phyloP scores from a whole-genome alignment of 129 eudicot species.

The Gnaphalium uliginosum region DNA sequence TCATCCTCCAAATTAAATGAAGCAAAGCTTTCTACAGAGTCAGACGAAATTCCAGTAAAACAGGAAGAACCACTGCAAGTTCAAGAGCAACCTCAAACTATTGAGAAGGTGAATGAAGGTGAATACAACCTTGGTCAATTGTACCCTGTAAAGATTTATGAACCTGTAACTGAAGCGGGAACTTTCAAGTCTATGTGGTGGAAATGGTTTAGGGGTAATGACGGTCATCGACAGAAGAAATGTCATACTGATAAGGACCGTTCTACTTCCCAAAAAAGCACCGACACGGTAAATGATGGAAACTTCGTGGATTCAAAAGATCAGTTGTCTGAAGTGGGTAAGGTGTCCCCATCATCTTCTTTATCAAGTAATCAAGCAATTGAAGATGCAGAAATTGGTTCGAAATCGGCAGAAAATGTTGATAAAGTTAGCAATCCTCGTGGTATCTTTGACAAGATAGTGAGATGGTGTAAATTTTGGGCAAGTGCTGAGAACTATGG shows the following conservation, averaged over 20 bases:
- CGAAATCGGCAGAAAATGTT: slow-evolving; percentile 21
- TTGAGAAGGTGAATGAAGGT: slow-evolving; percentile 31
- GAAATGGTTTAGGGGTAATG: slow-evolving; percentile 48
- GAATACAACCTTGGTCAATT: slow-evolving; percentile 30
- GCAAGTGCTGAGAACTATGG: slow-evolving; percentile 28
- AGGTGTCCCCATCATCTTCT: slow-evolving; percentile 33
- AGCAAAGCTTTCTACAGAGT: slow-evolving; percentile 35
- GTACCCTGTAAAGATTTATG: slow-evolving; percentile 25
- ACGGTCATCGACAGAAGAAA: slow-evolving; percentile 19
- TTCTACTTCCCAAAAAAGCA: slow-evolving; percentile 16
- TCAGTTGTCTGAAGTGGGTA: slow-evolving; percentile 22
- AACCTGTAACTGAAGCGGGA: slow-evolving; percentile 41
- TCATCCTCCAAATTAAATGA: slow-evolving; percentile 23
- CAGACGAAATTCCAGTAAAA: slow-evolving; percentile 29
- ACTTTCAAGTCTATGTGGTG: slow-evolving; percentile 47
- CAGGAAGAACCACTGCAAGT: slow-evolving; percentile 31
- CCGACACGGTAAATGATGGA: slow-evolving; percentile 27
- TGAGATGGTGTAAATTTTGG: slow-evolving; percentile 57
- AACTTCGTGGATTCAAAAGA: slow-evolving; percentile 25
- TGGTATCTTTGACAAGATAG: slow-evolving; percentile 36
- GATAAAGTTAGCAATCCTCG: slow-evolving; percentile 30
- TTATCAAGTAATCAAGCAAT: slow-evolving; percentile 32
- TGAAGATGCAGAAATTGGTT: slow-evolving; percentile 32
- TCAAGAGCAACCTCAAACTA: slow-evolving; percentile 28
- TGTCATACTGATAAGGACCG: not conserved